Percentiles rank a stretch among this genome's conserved stretches.
Evolutionary conservation across 2,329 filamentous ascomycete genomes (phyloP).

Genomic region (Hawksworthiomyces lignivorus): DNA sequence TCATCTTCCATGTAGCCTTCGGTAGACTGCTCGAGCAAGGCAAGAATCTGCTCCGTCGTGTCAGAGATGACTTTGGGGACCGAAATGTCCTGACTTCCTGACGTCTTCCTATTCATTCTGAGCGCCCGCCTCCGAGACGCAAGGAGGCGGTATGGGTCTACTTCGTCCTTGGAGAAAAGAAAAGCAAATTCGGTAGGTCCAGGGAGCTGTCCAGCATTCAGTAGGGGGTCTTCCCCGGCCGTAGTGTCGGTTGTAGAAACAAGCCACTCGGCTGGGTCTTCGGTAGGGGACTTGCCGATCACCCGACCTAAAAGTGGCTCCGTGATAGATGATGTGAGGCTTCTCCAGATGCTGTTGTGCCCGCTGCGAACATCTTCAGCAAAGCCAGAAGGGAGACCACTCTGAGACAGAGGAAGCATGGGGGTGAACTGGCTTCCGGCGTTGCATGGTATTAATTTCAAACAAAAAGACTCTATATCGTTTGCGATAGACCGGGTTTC

Average conservation of each 20-base stretch:
- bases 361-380: too few species aligned
- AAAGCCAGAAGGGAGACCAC: too few species aligned
- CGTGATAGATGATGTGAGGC: slow-evolving; percentile 42
- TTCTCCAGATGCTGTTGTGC: too few species aligned
- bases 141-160: slow-evolving; percentile 30
- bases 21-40: slow-evolving; percentile 16
- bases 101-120: too few species aligned
- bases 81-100: too few species aligned
- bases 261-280: slow-evolving; percentile 33
- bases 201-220: slow-evolving; percentile 27
- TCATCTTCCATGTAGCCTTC: slow-evolving; percentile 29
- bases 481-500: slow-evolving; percentile 39
- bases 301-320: slow-evolving; percentile 38
- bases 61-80: slow-evolving; percentile 18
- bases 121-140: neutral
- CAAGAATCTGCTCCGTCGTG: slow-evolving; percentile 19
- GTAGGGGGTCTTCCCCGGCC: slow-evolving; percentile 32
- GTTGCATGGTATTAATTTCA: slow-evolving; percentile 36
- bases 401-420: neutral
- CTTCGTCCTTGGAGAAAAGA: slow-evolving; percentile 36
- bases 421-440: neutral
- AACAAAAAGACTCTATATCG: slow-evolving; percentile 30
- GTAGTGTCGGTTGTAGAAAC: slow-evolving; percentile 47
- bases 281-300: slow-evolving; percentile 29
- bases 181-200: slow-evolving; percentile 36